A percentile compares a stretch with the other conserved stretches of the same genome.
Evolutionary conservation across 2,329 filamentous ascomycete genomes (phyloP).

Genomic region (Thelonectria rubi): DNA sequence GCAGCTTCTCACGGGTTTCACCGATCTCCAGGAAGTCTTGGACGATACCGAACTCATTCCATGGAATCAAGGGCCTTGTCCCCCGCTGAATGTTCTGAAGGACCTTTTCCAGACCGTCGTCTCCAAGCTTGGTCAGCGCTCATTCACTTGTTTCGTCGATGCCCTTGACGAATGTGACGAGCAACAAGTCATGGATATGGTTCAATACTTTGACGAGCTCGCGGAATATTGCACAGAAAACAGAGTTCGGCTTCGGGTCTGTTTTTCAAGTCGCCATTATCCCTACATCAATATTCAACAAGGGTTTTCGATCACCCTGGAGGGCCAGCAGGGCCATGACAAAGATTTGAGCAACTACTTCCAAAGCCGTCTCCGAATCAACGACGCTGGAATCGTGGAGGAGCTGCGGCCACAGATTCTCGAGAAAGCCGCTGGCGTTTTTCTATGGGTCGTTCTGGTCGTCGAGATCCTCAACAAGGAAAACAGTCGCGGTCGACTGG

Average conservation of each 20-base stretch:
- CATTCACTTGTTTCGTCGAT: constrained; percentile 40
- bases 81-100: constrained; percentile 27
- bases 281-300: constrained; percentile 50
- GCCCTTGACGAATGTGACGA: constrained; percentile 61
- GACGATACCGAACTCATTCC: constrained; percentile 23
- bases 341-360: constrained; percentile 50
- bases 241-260: constrained; percentile 45
- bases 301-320: constrained; percentile 45
- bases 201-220: constrained; percentile 53
- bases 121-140: constrained; percentile 12
- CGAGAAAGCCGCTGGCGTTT: constrained; percentile 51
- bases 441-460: constrained; percentile 55
- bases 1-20: constrained; percentile 52
- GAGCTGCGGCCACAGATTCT: constrained; percentile 40
- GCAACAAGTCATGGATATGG: constrained; percentile 52
- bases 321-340: constrained; percentile 47
- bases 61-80: background rate
- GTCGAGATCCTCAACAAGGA: constrained; percentile 52
- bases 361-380: constrained; percentile 40
- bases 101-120: constrained; percentile 38
- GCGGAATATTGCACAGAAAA: constrained; percentile 40
- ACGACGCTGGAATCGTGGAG: background rate
- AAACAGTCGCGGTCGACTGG: constrained; percentile 37
- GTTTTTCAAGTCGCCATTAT: constrained; percentile 58
- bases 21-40: constrained; percentile 48